A percentile compares a stretch with the other conserved stretches of the same genome.
Evolutionary conservation across 2,329 filamentous ascomycete species (phyloP).

Genomic region (Fusarium tjaetaba): DNA sequence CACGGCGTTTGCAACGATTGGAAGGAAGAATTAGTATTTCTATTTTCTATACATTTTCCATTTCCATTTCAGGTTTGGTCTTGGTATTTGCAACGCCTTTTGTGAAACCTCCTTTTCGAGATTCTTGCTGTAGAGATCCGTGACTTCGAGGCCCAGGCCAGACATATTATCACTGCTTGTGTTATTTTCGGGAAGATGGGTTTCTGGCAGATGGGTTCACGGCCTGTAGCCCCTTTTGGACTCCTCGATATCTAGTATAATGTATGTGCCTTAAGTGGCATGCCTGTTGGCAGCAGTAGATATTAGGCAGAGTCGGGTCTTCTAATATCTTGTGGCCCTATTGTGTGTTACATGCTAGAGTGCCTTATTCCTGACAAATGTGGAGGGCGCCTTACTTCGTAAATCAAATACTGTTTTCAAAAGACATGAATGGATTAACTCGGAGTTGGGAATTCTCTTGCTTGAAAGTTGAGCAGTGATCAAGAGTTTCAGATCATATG

Average conservation of each 20-base stretch:
- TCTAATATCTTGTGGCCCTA: not conserved
- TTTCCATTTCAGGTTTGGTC: not conserved
- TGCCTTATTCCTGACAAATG: not conserved
- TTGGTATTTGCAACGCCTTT: conserved; percentile 4
- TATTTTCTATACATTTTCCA: conserved; percentile 3
- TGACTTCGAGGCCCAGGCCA: conserved; percentile 2
- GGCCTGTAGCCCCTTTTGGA: not conserved
- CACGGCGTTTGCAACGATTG: conserved; percentile 21
- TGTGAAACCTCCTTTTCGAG: not conserved
- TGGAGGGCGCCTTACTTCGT: not conserved
- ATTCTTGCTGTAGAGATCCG: conserved; percentile 27
- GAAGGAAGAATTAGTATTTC: not conserved
- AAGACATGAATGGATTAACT: not conserved
- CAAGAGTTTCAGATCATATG: not conserved
- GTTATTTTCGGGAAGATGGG: not conserved
- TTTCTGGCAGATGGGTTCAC: not conserved
- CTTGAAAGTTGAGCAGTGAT: not conserved
- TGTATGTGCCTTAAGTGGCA: no score
- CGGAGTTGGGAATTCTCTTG: not conserved
- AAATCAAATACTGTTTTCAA: not conserved
- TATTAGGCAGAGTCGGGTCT: not conserved
- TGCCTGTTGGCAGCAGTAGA: not conserved
- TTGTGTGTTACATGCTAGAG: not conserved
- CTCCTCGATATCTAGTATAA: not conserved
- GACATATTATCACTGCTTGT: not conserved